Conservation (phyloP, 768 basidiomycete genomes). For the Suillus paluster region DNA sequence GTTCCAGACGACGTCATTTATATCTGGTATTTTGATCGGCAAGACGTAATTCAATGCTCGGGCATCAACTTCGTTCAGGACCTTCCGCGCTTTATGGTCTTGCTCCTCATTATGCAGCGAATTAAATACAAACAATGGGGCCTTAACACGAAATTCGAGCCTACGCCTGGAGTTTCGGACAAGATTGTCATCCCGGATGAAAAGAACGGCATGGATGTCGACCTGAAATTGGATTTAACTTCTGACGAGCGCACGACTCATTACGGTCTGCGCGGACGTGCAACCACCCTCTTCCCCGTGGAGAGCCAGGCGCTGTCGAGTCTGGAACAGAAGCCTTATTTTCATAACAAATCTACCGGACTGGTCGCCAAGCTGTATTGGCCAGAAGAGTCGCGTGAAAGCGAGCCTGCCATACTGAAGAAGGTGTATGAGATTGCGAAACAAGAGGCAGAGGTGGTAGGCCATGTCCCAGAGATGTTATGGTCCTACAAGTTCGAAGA, state of each 20-base stretch:
- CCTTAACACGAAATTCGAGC: constrained; percentile 1
- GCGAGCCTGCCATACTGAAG: neutral
- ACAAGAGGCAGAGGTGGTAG: neutral
- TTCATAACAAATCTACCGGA: neutral
- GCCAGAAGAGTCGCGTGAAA: neutral
- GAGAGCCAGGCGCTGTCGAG: neutral
- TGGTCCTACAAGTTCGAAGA: neutral
- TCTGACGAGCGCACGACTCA: constrained; percentile 4
- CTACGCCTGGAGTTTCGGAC: neutral
- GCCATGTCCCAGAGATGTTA: neutral
- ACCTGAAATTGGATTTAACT: neutral
- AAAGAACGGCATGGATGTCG: neutral
- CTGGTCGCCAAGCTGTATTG: neutral
- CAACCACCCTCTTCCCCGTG: constrained; percentile 12
- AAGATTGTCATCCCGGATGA: neutral
- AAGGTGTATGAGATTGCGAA: neutral
- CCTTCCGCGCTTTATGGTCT: constrained; percentile 13
- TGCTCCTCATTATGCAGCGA: constrained; percentile 16
- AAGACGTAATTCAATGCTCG: constrained; percentile 10
- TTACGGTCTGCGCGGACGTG: constrained; percentile 12
- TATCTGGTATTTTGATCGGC: constrained; percentile 4
- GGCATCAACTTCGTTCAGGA: constrained; percentile 18
- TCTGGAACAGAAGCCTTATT: neutral
- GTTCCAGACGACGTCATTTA: constrained; percentile 5
- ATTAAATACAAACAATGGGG: constrained; percentile 16